Percentiles rank a stretch among this genome's conserved stretches.
Evolutionary conservation across 345 rosid species (phyloP).

Genomic region (Populus tremula): DNA sequence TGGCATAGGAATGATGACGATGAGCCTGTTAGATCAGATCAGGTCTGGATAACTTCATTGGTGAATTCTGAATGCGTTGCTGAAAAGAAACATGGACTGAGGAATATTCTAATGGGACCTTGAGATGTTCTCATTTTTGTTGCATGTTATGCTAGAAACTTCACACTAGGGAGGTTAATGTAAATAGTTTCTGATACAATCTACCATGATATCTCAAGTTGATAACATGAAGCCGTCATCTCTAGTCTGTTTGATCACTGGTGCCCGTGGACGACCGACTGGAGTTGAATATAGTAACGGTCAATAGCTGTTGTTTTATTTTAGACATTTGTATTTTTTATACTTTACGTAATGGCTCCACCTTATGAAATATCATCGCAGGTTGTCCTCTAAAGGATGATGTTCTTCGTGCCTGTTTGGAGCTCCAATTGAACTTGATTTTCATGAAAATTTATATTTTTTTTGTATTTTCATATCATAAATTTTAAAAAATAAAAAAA

Average conservation of each 20-base stretch:
- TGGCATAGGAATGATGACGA: conserved; percentile 99
- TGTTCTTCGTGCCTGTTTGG: background rate
- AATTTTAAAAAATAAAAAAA: no score
- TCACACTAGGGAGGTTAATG: background rate
- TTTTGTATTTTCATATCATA: no score
- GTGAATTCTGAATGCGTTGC: conserved; percentile 53
- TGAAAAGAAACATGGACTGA: conserved; percentile 33
- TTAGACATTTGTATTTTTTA: no score
- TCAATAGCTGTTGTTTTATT: background rate
- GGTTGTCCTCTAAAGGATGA: background rate
- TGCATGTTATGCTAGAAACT: background rate
- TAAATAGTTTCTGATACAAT: background rate
- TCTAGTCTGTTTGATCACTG: background rate
- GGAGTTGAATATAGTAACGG: background rate
- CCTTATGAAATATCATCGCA: background rate
- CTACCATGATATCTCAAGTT: background rate
- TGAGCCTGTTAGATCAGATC: conserved; percentile 77
- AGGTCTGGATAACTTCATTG: conserved; percentile 81
- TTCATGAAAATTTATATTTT: no score
- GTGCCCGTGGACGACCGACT: background rate
- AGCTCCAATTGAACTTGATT: no score
- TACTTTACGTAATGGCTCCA: no score
- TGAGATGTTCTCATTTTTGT: conserved; percentile 12
- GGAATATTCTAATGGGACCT: conserved; percentile 55
- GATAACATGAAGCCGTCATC: background rate